Base-by-base conservation (phyloP, 2,329 filamentous ascomycete species). In the Penicillium sp. region DNA sequence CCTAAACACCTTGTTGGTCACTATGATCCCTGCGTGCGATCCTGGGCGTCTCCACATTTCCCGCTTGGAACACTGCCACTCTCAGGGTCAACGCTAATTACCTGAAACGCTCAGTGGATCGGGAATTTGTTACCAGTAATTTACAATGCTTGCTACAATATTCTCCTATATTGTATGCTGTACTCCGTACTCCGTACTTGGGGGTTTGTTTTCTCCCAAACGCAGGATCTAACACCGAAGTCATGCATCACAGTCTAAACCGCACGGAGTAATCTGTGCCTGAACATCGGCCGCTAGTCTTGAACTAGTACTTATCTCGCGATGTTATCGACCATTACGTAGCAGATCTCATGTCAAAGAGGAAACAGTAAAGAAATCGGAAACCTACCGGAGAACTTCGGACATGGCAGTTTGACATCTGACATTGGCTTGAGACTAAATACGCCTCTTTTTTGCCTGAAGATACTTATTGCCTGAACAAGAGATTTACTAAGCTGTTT, bases 11-110 rank as follows among this genome's bases (percentile, higher is more conserved):
- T 23, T 23, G 23, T 30, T 41, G 14, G 32, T 47, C n/a, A n/a
- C n/a, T 38, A 26, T 39, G 55, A 70, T 68, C 67, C 67, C 65
- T 69, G 66, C 53, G 60, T 69, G 59, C 64, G 67, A 68, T 68
- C 64, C 66, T 69, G 60, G 58, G 6, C 18, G 39, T 34, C 58
- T 58, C 63, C 66, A 64, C 62, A 39, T 19, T 49, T 47, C 35
- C 40, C 58, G 41, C 61, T 56, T 62, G 54, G 47, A 57, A 62
- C 63, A 66, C 63, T 69, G 61, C 66, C 65, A 66, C 64, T 57
- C 46, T 64, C 65, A 68, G 67, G 65, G 59, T 68, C 60, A 56
- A 63, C 60, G 61, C 68, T 69, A 70, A 53, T 39, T 46, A 61
- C 57, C 56, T 70, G 68, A 70, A 70, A 70, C 68, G 61, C n/a